Conservation (phyloP, 225 moss, liverwort and hornwort species). For the Asterella californica region DNA sequence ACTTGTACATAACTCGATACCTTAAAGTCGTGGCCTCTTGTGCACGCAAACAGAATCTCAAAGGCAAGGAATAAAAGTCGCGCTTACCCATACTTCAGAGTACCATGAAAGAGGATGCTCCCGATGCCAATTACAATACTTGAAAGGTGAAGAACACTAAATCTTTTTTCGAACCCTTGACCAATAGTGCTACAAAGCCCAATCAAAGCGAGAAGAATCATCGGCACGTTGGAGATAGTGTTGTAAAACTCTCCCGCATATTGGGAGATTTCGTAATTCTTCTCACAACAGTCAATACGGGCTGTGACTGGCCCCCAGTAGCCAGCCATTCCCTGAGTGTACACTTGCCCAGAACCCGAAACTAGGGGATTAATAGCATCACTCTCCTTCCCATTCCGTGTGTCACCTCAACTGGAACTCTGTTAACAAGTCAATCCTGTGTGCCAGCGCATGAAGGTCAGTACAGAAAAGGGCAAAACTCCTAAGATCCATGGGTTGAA, state of each 20-base stretch:
- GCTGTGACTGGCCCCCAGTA: slow-evolving; percentile 96
- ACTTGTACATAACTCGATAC: not conserved
- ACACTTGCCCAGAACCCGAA: slow-evolving; percentile 26
- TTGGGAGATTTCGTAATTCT: slow-evolving; percentile 72
- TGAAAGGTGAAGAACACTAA: slow-evolving; percentile 87
- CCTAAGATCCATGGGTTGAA: not conserved
- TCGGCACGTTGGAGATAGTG: slow-evolving; percentile 77
- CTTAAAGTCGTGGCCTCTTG: no score
- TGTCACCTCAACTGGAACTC: slow-evolving; percentile 10
- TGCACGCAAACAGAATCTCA: no score
- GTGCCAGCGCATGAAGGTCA: not conserved
- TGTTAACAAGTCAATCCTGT: slow-evolving; percentile 25
- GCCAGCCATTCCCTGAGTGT: slow-evolving; percentile 46
- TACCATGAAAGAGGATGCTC: slow-evolving; percentile 92
- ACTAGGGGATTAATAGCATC: slow-evolving; percentile 22
- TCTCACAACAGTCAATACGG: slow-evolving; percentile 91
- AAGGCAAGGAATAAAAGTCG: not conserved
- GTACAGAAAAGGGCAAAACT: no score
- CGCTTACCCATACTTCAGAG: slow-evolving; percentile 82
- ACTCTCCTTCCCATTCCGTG: slow-evolving; percentile 22
- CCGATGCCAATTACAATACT: slow-evolving; percentile 85
- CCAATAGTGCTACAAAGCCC: slow-evolving; percentile 73
- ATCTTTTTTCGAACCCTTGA: slow-evolving; percentile 86
- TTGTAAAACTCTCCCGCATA: slow-evolving; percentile 93
- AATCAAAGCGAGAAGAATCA: slow-evolving; percentile 75